Evolutionary conservation across 2,329 filamentous ascomycete genomes (phyloP), one percentile per base, ranked within the genome.

Genomic region (Cryoendolithus antarcticus): DNA sequence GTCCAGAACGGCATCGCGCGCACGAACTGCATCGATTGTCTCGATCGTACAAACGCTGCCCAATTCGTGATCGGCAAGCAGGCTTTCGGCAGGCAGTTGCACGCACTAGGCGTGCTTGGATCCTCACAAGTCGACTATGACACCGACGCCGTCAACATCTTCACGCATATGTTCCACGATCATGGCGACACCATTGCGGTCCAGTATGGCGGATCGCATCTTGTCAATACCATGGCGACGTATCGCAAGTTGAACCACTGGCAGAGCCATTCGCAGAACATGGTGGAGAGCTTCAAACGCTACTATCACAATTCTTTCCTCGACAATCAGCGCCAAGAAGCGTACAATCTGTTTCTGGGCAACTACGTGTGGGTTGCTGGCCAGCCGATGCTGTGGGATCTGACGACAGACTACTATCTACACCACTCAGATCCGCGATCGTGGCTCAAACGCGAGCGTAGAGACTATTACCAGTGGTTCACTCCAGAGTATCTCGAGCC

Each of bases 281-380:
- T 98, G 89, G 88, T 98, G 13, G 91, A 98, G 63, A 94, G 86
- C 59, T 95, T 98, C 68, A 98, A 96, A 61, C 77, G 91, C 21
- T 98, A 96, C 60, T 98, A 98, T 62, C 94, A 96, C 64, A 98
- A 98, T 56, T 93, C 89, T 0, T 98, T 98, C 58, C 73, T 98
- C 6, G 91, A 98, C 59, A 88, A 82, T n/a, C 91, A 98, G 57
- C 78, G 91, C 27, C 91, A 98, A 62, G 91, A 98, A 62, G 91
- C 91, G 1, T 96, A 96, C 61, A 98, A 98, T 50, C 69, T 98
- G 7, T 98, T 98, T 55, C 72, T 98, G 1, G 91, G 91, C 5
- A 95, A 96, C 55, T 98, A 98, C 58, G 84, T 88, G 37, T 96
- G 86, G 56, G 65, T 74, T 0, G 78, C 86, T 47, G 86, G 84